phyloP scores from a whole-genome alignment of 139 green algal species.

The Chlorella vulgaris region DNA sequence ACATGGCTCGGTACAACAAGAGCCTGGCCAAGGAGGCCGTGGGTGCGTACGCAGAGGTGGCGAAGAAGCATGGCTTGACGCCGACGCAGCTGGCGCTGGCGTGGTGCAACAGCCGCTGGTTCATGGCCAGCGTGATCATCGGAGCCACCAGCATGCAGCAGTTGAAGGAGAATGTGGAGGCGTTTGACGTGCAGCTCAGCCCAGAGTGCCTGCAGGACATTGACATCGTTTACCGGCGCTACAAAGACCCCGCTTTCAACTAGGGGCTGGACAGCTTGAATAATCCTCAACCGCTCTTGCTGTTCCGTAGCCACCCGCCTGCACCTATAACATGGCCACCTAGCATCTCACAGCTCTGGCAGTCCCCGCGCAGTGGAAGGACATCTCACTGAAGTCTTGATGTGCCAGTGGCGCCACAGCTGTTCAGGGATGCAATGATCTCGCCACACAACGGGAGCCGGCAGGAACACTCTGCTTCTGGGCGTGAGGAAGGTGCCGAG shows the following conservation, averaged over 20 bases:
- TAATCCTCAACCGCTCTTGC: background rate
- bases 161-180: constrained; percentile 83
- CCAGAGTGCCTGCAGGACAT: constrained; percentile 69
- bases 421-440: no score
- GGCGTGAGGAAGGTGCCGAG: no score
- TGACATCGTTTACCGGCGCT: constrained; percentile 61
- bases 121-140: background rate
- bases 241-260: constrained; percentile 64
- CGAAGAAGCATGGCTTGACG: constrained; percentile 76
- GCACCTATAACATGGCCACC: no score
- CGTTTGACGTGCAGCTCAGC: constrained; percentile 67
- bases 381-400: no score
- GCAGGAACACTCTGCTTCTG: no score
- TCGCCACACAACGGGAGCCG: no score
- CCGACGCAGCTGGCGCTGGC: constrained; percentile 82
- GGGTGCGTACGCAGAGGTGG: constrained; percentile 71
- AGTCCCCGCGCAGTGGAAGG: no score
- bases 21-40: constrained; percentile 65
- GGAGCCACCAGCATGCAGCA: constrained; percentile 87
- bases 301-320: background rate
- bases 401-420: no score
- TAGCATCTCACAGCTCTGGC: no score
- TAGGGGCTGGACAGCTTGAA: background rate
- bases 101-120: constrained; percentile 43
- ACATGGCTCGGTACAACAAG: constrained; percentile 72